Evolutionary conservation across 345 rosid species (phyloP), one percentile per base, ranked within the genome.

Genomic region (Bruguiera gymnorhiza): DNA sequence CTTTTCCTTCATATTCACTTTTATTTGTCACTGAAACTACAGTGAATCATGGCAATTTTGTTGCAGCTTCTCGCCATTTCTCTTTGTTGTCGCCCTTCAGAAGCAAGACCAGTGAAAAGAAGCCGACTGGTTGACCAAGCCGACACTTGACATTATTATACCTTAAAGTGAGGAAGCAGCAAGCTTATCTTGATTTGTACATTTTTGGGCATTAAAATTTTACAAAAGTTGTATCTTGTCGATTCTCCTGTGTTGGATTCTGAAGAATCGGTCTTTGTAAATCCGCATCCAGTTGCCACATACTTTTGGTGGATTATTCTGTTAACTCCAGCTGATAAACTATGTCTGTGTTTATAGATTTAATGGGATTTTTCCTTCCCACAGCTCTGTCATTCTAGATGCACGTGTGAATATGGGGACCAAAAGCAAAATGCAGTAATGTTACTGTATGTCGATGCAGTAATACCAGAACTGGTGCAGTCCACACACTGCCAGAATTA

Each of bases 61-160:
- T 62, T 68, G 73, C 87, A 89, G 97, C 93, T 82, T 91, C 90
- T 66, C 96, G 95, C 72, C 81, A 79, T 60, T 89, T 94, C 80
- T 86, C 96, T 48, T 66, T 91, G 73, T 63, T 89, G 59, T 88
- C 93, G 5, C 91, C 97, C 6, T 93, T 93, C 82, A 83, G 89
- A 77, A 91, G 89, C 87, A 93, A 89, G 88, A 78, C 32, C 51
- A 76, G 79, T 67, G 94, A 83, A 67, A 88, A 89, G 81, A 89
- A 86, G 83, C 56, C 48, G 51, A 71, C 78, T 30, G 54, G 76
- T 18, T 83, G 76, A 82, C 31, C 57, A 51, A 18, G 23, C 27
- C n/a, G 63, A 32, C 24, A 16, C 26, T 39, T 43, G 68, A 69
- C 34, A 37, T 27, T 8, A 19, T 69, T 60, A 52, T 43, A 46